Evolutionary conservation across 495 filamentous ascomycete genomes (phyloP).

Genomic region (Astrothelium macrocarpum): DNA sequence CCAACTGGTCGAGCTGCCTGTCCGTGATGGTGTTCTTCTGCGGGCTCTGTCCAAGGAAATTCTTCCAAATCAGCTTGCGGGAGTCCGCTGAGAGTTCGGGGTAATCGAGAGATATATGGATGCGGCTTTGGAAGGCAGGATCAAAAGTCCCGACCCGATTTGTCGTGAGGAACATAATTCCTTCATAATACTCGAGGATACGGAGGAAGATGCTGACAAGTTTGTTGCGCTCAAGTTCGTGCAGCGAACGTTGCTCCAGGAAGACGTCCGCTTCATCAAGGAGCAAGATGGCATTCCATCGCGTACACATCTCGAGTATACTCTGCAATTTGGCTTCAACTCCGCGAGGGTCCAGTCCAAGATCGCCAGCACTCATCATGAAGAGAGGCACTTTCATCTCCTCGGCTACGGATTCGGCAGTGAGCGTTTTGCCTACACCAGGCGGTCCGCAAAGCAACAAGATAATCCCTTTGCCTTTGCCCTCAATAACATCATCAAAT

Average conservation of each 20-base stretch:
- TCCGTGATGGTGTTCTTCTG: conserved; percentile 33
- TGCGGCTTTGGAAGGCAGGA: conserved; percentile 33
- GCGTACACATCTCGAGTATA: conserved; percentile 33
- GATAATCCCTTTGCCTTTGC: conserved; percentile 37
- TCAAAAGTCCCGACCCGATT: conserved; percentile 34
- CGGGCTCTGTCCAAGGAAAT: conserved; percentile 28
- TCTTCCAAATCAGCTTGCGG: conserved; percentile 36
- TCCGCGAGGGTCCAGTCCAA: conserved; percentile 27
- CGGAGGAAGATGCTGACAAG: conserved; percentile 40
- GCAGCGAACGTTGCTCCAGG: conserved; percentile 39
- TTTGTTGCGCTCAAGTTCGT: conserved; percentile 35
- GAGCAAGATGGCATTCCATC: conserved; percentile 40
- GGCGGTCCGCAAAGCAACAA: conserved; percentile 33
- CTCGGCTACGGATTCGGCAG: conserved; percentile 33
- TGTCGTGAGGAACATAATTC: conserved; percentile 49
- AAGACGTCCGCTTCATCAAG: conserved; percentile 64
- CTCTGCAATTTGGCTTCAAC: conserved; percentile 32
- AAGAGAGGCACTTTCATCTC: conserved; percentile 34
- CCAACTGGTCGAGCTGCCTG: conserved; percentile 35
- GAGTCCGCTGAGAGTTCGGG: conserved; percentile 27
- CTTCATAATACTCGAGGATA: conserved; percentile 49
- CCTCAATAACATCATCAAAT: conserved; percentile 49
- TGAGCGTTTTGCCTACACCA: conserved; percentile 35
- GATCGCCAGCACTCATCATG: conserved; percentile 33
- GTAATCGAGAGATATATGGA: conserved; percentile 37